Base-by-base conservation (phyloP, 306 rosid species). In the Cucurbita argyrosperma region DNA sequence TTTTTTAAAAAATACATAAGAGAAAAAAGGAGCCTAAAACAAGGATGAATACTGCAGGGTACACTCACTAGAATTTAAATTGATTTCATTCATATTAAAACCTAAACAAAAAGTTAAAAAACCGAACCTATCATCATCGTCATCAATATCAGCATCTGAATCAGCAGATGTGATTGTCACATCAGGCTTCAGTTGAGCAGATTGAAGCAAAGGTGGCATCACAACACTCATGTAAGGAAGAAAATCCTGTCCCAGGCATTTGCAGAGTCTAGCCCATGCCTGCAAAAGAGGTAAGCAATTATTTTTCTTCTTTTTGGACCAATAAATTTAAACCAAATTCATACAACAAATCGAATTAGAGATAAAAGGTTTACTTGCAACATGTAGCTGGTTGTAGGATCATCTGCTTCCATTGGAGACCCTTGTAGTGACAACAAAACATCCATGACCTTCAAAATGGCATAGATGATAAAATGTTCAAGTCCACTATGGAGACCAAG, bases 261-360 rank as follows among this genome's bases (percentile, higher is more conserved):
- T 90, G 85, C 98, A 93, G 66, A 93, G 98, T 78, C 98, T 84
- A 45, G 97, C 97, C 98, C 98, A 93, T 59, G 98, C 98, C 98
- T 93, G 72, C 50, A 79, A 68, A 58, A 75, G 51, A 59, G 35
- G 10, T 35, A 50, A 70, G 74, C 15, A 42, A 45, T 18, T 58
- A 58, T 16, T 63, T 59, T 49, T 23, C 65, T 60, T 50, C 37
- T 10, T 59, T 49, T 19, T 10, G 9, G 14, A 50, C 60, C 21
- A 35, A 51, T 7, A 35, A 51, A 68, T 3, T 23, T 47, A 14
- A 45, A 68, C 56, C 74, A 47, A 62, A 51, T 50, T 11, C 30
- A 35, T 49, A 35, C 14, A 70, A 13, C 50, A 47, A 30, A 26
- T 30, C 16, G 8, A 5, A 15, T n/a, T 30, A 2, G 18, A 66